These are phyloP conservation scores for Cardiospermum halicacabum DNA, from an alignment of 345 rosid genomes.

Conservation along the genomic window DNA sequence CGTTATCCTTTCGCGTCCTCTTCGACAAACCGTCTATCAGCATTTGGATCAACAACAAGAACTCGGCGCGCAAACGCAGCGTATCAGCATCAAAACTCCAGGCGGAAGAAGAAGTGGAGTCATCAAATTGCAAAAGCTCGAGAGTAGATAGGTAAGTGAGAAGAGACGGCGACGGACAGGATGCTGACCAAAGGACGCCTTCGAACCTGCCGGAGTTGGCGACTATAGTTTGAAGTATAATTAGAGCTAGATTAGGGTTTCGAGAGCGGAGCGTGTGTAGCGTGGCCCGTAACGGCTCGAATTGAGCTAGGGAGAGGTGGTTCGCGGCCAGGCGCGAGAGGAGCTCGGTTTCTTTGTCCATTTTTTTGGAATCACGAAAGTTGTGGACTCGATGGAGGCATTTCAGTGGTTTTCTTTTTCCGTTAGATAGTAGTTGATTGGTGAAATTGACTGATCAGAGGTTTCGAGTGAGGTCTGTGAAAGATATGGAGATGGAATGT, in stretches of 20 bases:
- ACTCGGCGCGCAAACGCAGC: conserved; percentile 71
- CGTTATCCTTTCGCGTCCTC: conserved; percentile 27
- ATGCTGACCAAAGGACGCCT: conserved; percentile 64
- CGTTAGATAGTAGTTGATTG: not conserved
- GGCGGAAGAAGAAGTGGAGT: conserved; percentile 38
- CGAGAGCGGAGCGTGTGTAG: conserved; percentile 67
- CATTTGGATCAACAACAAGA: conserved; percentile 59
- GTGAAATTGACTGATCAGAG: not conserved
- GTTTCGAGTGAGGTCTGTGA: not conserved
- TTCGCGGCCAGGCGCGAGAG: conserved; percentile 84
- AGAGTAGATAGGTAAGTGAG: conserved; percentile 63
- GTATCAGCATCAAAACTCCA: conserved; percentile 74
- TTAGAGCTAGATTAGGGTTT: conserved; percentile 60
- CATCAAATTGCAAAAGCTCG: conserved; percentile 55
- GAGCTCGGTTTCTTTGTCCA: conserved; percentile 80
- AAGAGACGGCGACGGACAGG: conserved; percentile 76
- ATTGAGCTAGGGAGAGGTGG: conserved; percentile 83
- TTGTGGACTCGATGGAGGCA: not conserved
- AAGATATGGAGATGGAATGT: not conserved
- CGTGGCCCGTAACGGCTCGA: conserved; percentile 86
- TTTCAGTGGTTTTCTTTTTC: no score
- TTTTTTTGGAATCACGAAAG: conserved; percentile 10
- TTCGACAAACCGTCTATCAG: conserved; percentile 46
- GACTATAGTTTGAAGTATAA: conserved; percentile 72
- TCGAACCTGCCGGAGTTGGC: conserved; percentile 70